These are phyloP conservation scores for Clavispora carvajalis DNA, from an alignment of 805 yeast genomes.

Conservation along the genomic window DNA sequence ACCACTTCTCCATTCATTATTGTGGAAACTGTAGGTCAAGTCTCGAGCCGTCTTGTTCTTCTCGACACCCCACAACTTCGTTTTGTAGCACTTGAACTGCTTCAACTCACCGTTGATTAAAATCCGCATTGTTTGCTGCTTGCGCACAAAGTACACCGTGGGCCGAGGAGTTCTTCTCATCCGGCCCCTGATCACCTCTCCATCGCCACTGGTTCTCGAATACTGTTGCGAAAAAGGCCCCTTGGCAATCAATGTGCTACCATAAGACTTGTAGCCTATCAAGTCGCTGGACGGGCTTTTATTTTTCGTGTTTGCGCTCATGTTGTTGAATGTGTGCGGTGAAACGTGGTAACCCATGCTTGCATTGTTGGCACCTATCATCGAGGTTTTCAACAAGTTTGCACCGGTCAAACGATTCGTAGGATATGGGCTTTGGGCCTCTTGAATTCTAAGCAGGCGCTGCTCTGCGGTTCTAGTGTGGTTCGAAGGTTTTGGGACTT, in stretches of 20 bases:
- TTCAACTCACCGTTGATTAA: constrained; percentile 53
- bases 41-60: constrained; percentile 58
- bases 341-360: constrained; percentile 28
- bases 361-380: constrained; percentile 12
- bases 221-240: constrained; percentile 18
- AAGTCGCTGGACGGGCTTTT: constrained; percentile 27
- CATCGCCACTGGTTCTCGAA: constrained; percentile 29
- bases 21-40: constrained; percentile 55
- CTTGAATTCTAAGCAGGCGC: constrained; percentile 39
- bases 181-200: constrained; percentile 53
- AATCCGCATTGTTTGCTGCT: constrained; percentile 61
- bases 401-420: constrained; percentile 20
- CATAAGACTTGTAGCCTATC: constrained; percentile 31
- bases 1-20: constrained; percentile 77
- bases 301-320: constrained; percentile 31
- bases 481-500: constrained; percentile 21
- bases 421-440: constrained; percentile 26
- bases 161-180: constrained; percentile 53
- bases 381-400: constrained; percentile 9
- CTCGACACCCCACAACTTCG: constrained; percentile 88
- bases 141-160: constrained; percentile 26
- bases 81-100: constrained; percentile 57
- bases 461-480: constrained; percentile 29
- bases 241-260: constrained; percentile 29
- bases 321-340: constrained; percentile 27